Base-by-base conservation (phyloP, 1,284 basidiomycete genomes). In the Trichosporon coremiiforme region DNA sequence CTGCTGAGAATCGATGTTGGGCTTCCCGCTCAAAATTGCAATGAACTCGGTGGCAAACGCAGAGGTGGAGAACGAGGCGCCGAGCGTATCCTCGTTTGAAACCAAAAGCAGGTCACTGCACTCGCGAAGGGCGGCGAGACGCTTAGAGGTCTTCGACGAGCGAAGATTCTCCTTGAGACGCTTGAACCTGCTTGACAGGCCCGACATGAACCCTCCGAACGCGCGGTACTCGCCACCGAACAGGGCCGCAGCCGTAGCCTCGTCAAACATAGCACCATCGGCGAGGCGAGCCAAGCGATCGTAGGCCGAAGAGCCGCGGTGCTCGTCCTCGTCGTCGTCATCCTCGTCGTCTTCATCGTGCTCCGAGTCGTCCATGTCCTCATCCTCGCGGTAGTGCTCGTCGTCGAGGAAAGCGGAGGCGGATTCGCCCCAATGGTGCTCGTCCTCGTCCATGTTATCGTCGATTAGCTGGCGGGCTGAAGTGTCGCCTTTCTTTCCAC, bases 31-130 rank as follows among this genome's bases (percentile, higher is more conserved):
- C 63, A 99, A 86, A 74, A 98, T 94, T 79, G 90, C 90, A 73
- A 99, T 90, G 62, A 99, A 88, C 83, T 98, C 97, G 75, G 90
- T 89, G 55, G 96, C 93, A 80, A 95, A 98, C 15, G 90, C 88
- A 77, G 96, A 94, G 33, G 95, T 91, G 74, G 93, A 93, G 85
- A 99, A 96, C 0, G 78, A 62, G 60, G 94, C 95, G 15, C 93
- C 92, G 55, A 99, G 86, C 0, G 94, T 98, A 82, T 99, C 97
- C 84, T 99, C 96, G 7, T 94, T 98, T 83, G 93, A 94, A 84
- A 99, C 95, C 73, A 93, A 93, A 68, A 99, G 89, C 60, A 98
- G 83, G 80, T 99, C 97, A 80, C 92, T 94, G 68, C 98, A 89
- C 79, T 99, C 96, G 79, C 98, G 94, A 17, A 99, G 86, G 2